A percentile compares a stretch with the other conserved stretches of the same genome.
These are phyloP conservation scores for Aspergillus sp. DNA, from an alignment of 2,329 filamentous ascomycete genomes.

Conservation along the genomic window DNA sequence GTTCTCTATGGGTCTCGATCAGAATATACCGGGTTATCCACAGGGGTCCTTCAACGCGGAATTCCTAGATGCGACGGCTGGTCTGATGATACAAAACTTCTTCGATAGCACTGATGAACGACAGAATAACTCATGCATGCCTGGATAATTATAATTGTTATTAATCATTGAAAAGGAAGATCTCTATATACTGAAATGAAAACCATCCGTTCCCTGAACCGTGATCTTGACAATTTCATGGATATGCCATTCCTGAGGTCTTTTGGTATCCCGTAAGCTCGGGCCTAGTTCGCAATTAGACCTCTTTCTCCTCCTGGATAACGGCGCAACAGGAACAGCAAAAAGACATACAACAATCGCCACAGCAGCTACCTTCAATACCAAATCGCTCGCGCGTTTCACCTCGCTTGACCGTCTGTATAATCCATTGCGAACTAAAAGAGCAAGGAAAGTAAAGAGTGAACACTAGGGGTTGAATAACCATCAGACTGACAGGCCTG, in stretches of 20 bases:
- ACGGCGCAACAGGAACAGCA: constrained; percentile 16
- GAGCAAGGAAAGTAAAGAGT: constrained; percentile 7
- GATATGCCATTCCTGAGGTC: constrained; percentile 7
- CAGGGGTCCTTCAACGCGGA: constrained; percentile 14
- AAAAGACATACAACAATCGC: constrained; percentile 12
- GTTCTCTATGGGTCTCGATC: constrained; percentile 6
- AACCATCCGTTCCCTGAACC: too few relatives aligned
- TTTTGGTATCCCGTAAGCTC: constrained; percentile 8
- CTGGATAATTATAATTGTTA: background rate
- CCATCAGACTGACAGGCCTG: background rate
- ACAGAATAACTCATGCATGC: constrained; percentile 5
- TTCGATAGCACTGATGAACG: constrained; percentile 9
- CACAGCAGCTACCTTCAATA: constrained; percentile 11
- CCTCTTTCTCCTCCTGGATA: constrained; percentile 16
- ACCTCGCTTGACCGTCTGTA: constrained; percentile 11
- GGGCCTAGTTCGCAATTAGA: constrained; percentile 10
- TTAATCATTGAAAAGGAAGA: too few relatives aligned
- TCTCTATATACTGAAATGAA: too few relatives aligned
- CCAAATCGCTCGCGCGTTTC: constrained; percentile 12
- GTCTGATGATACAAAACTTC: constrained; percentile 14
- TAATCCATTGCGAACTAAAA: constrained; percentile 13
- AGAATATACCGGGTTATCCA: constrained; percentile 7
- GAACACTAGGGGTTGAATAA: constrained; percentile 4
- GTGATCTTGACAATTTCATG: background rate
- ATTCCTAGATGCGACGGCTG: constrained; percentile 12